Base-by-base conservation (phyloP, 768 basidiomycete species). In the Auriscalpium orientale region DNA sequence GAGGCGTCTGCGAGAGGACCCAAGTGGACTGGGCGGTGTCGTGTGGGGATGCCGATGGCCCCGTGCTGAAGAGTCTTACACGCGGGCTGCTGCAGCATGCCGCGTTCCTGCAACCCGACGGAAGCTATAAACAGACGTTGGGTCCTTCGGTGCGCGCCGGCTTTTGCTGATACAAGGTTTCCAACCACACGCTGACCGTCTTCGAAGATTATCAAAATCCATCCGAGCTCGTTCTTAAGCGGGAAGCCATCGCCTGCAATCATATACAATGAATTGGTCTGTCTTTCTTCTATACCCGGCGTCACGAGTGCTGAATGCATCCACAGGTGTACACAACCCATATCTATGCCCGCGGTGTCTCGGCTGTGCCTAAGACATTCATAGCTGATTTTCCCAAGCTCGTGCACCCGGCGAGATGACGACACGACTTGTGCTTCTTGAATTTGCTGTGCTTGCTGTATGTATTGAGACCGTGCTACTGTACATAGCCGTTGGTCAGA, bases 291-390 rank as follows among this genome's bases (percentile, higher is more conserved):
- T 28, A 7, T 7, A 0, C 5, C 28, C 28, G 28, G 4, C 28
- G 28, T 28, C 28, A 28, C 28, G 28, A 28, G 28, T 28, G 28
- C 28, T 28, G 28, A 28, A 7, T 28, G 28, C 28, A 28, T 28
- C 28, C 28, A 8, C 64, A 91, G 88, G 76, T 91, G 49, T 84
- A 85, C 64, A 93, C 91, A 15, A 88, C 79, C 57, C 83, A 85
- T 55, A 84, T 91, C 43, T 98, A 95, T 63, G 95, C 94, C 2
- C 84, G 95, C 2, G 89, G 87, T n/a, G 95, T 95, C 11, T 95
- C 94, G 0, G 74, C 82, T 1, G 81, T 98, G 40, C 82, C 86
- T 4, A 85, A 85, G 60, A 67, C 72, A 20, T 85, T 74, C 62
- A 69, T 81, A 45, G 60, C 66, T 10, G 61, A 61, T 22, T 57